Conservation (phyloP, 2,329 filamentous ascomycete species). For the Sporothrix brasiliensis region DNA sequence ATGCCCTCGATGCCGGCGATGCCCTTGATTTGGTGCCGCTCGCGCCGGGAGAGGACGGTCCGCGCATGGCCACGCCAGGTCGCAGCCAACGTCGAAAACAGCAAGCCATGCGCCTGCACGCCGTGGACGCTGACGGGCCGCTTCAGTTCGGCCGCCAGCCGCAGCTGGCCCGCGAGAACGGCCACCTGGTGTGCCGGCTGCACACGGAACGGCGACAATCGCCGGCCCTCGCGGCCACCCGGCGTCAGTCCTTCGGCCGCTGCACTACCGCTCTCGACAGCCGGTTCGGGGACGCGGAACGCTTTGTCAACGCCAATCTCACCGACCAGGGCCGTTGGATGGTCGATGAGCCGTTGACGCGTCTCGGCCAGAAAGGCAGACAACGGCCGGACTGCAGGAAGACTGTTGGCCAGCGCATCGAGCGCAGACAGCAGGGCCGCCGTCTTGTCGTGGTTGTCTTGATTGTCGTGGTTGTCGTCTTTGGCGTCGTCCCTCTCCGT, state of each 20-base stretch:
- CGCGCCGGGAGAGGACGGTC: constrained; percentile 60
- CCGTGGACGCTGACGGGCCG: constrained; percentile 71
- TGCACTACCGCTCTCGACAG: constrained; percentile 35
- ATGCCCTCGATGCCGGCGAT: constrained; percentile 42
- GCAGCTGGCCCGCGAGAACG: constrained; percentile 69
- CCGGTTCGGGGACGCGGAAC: constrained; percentile 70
- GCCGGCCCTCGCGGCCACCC: constrained; percentile 70
- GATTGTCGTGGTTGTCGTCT: background rate
- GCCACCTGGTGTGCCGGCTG: constrained; percentile 68
- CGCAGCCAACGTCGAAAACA: constrained; percentile 66
- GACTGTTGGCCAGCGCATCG: constrained; percentile 49
- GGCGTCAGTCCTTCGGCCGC: constrained; percentile 61
- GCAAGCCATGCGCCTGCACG: constrained; percentile 72
- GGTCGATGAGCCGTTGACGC: constrained; percentile 55
- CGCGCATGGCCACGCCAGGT: constrained; percentile 73
- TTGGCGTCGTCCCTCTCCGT: background rate
- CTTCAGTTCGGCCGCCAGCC: constrained; percentile 67
- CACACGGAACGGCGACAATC: constrained; percentile 69
- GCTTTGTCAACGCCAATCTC: constrained; percentile 78
- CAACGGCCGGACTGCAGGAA: constrained; percentile 62
- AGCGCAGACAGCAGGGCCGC: constrained; percentile 43
- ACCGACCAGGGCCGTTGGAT: constrained; percentile 68
- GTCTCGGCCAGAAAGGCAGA: constrained; percentile 54
- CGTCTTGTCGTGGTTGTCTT: constrained; percentile 34
- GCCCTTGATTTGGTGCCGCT: constrained; percentile 55